Percentiles rank a stretch among this genome's conserved stretches.
These are phyloP conservation scores for Bipolaris cookei DNA, from an alignment of 2,329 filamentous ascomycete species.

Conservation along the genomic window DNA sequence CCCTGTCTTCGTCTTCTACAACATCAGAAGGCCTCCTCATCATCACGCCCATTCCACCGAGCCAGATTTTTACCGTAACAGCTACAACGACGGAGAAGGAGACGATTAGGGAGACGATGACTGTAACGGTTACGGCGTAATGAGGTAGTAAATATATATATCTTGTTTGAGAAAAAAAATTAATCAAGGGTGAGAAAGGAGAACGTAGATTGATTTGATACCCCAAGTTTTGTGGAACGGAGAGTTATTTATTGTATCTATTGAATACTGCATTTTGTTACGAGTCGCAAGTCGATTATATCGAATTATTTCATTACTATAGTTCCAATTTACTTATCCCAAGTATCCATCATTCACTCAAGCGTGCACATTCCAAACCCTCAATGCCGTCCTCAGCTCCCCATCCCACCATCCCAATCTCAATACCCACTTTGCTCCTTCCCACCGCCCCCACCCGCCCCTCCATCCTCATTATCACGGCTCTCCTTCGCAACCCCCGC, in stretches of 20 bases:
- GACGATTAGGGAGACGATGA: conserved; percentile 37
- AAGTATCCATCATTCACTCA: not conserved
- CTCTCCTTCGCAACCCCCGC: conserved; percentile 40
- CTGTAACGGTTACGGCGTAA: conserved; percentile 29
- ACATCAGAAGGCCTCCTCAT: conserved; percentile 39
- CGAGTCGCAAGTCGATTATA: no score
- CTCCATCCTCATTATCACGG: conserved; percentile 29
- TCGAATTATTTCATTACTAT: no score
- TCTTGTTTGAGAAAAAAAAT: no score
- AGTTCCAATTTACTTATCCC: no score
- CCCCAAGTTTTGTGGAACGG: no score
- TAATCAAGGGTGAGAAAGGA: not conserved
- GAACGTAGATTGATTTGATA: not conserved
- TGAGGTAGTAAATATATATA: not conserved
- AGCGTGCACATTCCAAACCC: not conserved
- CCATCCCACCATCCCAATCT: conserved; percentile 27
- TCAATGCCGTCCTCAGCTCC: not conserved
- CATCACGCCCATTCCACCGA: conserved; percentile 41
- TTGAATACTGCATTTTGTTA: no score
- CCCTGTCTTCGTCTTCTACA: conserved; percentile 5
- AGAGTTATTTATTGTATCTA: no score
- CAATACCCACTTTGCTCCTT: conserved; percentile 52
- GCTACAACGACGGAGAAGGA: conserved; percentile 41
- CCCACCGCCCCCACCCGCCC: conserved; percentile 36
- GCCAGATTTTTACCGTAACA: conserved; percentile 44